Evolutionary conservation across 306 rosid species (phyloP), one percentile per base, ranked within the genome.

Genomic region (Corylus heterophylla): DNA sequence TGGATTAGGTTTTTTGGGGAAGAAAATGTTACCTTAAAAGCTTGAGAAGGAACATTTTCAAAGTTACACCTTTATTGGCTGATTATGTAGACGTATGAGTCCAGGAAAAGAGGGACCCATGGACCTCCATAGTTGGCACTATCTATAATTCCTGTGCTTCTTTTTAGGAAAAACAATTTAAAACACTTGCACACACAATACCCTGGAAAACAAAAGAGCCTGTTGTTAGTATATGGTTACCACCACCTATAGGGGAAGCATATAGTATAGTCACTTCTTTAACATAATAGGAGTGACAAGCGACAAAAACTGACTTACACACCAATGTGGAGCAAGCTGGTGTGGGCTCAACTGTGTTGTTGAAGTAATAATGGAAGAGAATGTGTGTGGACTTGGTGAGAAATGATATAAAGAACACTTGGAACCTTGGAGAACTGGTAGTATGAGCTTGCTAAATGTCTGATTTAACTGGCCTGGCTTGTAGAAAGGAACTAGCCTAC

Each of bases 361-460:
- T 67, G 71, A 68, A 68, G 51, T n/a, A 68, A 68, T 9, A 51
- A 39, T 39, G 22, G 51, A 68, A 42, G 50, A 59, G 66, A 14
- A 25, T 59, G 13, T 22, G 66, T 59, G 39, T 59, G 37, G 66
- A 25, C 66, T 59, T 9, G 66, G 31, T 22, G 66, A 59, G 29
- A 59, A 59, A 20, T 59, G 66, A 59, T 37, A 25, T 25, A 59
- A 4, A 9, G 66, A 59, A 59, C 39, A 22, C 29, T 13, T 64
- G 20, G 48, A 64, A 31, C 70, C 70, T 35, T 64, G 45, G 70
- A 37, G 12, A 37, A 35, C 70, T 64, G 18, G 37, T 64, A 35
- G 16, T 35, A 35, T 64, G n/a, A 35, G 31, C 35, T 58, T 58
- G 66, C 66, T 58, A 58, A 25, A 58, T 58, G 66, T 64, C 22